Base-by-base conservation (phyloP, 2,329 filamentous ascomycete species). In the Penicillium sp. region DNA sequence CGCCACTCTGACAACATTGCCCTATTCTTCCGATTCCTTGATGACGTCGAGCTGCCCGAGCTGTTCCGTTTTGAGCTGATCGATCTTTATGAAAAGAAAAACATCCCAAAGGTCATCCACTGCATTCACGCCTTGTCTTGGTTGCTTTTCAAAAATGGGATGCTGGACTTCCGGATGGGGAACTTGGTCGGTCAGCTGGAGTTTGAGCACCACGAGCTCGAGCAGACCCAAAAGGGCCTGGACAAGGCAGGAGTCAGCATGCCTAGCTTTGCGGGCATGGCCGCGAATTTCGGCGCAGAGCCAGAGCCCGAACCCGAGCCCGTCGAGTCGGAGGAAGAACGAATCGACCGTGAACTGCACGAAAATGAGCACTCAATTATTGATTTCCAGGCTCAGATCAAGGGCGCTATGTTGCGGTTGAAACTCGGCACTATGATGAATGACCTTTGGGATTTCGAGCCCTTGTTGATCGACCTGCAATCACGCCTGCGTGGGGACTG, bases 31-130 rank as follows among this genome's bases (percentile, higher is more conserved):
- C 88, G 90, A 59, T 96, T 96, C 66, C 84, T 99, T 1, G 91
- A 94, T 64, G 91, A 97, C 61, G 88, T 97, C 8, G 90, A 96
- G 70, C 81, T 99, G 3, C 95, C 95, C 1, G 96, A 99, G 69
- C 84, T 99, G 17, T 99, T 99, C 76, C 88, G 94, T 58, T 99
- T 99, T 75, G 95, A 99, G 75, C 83, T 98, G 48, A 96, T 98
- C 64, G 95, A 99, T 76, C 80, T 99, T 12, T 99, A 99, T 80
- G 96, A 99, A 78, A 99, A 98, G 82, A 99, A 99, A 79, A 99
- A 99, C 70, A 96, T 98, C 1, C 95, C 95, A 4, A 99, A 98
- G 76, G 96, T 98, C 73, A 99, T 99, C 63, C 96, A 99, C 79
- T 99, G 95, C 73, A 95, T 99, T 54, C 95, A 99, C 71, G 95